phyloP scores from a whole-genome alignment of 2,329 filamentous ascomycete species.

The Fulvia fulva region DNA sequence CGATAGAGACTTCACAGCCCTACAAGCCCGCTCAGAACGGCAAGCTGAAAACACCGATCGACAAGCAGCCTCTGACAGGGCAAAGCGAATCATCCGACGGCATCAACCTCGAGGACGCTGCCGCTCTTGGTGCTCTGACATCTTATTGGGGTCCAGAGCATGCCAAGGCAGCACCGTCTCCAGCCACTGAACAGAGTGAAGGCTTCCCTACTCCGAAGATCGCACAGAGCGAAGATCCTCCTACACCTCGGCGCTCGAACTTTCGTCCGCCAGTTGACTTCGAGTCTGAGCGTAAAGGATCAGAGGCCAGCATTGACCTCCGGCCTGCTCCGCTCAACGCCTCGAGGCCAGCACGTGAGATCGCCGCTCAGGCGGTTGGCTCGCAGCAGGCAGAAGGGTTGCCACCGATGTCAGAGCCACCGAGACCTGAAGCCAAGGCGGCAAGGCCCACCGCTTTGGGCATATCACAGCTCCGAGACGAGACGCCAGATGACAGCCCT shows the following conservation, averaged over 20 bases:
- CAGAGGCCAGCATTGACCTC: slow-evolving; percentile 24
- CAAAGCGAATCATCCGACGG: slow-evolving; percentile 23
- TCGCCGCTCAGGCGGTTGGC: background rate
- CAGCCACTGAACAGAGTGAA: background rate
- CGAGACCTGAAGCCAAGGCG: background rate
- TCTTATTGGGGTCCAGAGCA: slow-evolving; percentile 26
- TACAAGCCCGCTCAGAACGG: slow-evolving; percentile 13
- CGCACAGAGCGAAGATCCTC: slow-evolving; percentile 6
- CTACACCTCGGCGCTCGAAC: slow-evolving; percentile 26
- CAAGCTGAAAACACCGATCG: slow-evolving; percentile 8
- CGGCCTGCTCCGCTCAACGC: slow-evolving; percentile 30
- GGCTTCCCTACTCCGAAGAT: background rate
- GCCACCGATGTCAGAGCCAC: background rate
- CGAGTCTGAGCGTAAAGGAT: slow-evolving; percentile 8
- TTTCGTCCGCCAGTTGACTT: slow-evolving; percentile 19
- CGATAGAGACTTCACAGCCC: slow-evolving; percentile 16
- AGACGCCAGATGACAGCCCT: slow-evolving; percentile 3
- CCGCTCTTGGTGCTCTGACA: slow-evolving; percentile 24
- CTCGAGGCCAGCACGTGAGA: slow-evolving; percentile 5
- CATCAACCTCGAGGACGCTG: slow-evolving; percentile 23
- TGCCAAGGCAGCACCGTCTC: background rate
- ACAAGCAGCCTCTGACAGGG: slow-evolving; percentile 12
- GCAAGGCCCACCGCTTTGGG: background rate
- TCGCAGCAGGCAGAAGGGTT: slow-evolving; percentile 12
- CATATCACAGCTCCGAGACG: background rate